Evolutionary conservation across 345 rosid species (phyloP).

Genomic region (Rhodamnia rubescens): DNA sequence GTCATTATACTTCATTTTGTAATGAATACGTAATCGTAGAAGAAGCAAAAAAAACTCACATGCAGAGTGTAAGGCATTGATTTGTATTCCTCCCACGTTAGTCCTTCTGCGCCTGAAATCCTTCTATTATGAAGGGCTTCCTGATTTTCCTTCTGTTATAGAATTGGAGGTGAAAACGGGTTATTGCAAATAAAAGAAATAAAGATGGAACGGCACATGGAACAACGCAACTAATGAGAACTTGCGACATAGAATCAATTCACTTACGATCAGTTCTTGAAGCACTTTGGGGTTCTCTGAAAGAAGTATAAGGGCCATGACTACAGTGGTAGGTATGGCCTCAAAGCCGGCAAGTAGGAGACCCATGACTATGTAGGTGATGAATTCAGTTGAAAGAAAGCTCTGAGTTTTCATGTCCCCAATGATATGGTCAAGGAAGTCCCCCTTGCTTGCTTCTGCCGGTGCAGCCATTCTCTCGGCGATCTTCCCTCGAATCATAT

Average conservation of each 20-base stretch:
- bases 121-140: conserved; percentile 11
- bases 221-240: no score
- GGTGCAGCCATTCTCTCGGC: not conserved
- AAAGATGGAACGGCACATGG: not conserved
- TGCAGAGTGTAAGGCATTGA: not conserved
- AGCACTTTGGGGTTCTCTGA: conserved; percentile 1
- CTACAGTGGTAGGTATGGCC: conserved; percentile 2
- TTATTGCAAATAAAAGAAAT: not conserved
- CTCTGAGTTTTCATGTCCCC: conserved; percentile 5
- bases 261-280: not conserved
- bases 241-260: not conserved
- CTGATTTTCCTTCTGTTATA: conserved; percentile 25
- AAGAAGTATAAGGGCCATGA: conserved; percentile 1
- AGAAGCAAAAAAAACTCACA: not conserved
- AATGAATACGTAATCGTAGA: not conserved
- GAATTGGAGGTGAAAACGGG: no score
- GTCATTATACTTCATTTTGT: no score
- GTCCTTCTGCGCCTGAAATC: not conserved
- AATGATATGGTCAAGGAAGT: conserved; percentile 9
- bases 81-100: not conserved
- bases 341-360: conserved; percentile 9
- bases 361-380: not conserved
- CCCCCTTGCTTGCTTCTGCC: not conserved
- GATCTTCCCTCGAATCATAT: not conserved
- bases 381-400: not conserved